Base-by-base conservation (phyloP, 495 filamentous ascomycete genomes). In the Bryoglossum gracile region DNA sequence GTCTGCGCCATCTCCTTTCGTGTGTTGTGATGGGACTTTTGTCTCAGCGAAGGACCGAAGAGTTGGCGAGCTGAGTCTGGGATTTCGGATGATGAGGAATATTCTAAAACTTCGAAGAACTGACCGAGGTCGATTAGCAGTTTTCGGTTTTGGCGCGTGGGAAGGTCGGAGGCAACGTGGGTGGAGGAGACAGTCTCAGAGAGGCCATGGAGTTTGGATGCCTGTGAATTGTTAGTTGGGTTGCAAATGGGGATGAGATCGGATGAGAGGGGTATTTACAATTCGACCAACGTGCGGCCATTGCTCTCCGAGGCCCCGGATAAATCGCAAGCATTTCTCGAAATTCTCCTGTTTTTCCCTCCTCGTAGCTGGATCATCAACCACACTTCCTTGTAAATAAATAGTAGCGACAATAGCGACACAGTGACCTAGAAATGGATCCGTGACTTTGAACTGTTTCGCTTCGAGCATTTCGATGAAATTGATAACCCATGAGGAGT, bases 41-140 rank as follows among this genome's bases (percentile, higher is more conserved):
- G 68, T n/a, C n/a, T n/a, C 2, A 74, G 43, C 0, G 68, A 68
- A 17, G 67, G 55, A 3, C 69, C 71, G 26, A 74, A 74, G 8
- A 73, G 57, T 13, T 64, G 62, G 4, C 63, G 52, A 24, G 65
- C 65, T 17, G 67, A 70, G 33, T 66, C 61, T 0, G 60, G 50
- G 19, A 53, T 18, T 26, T 72, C 68, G 46, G 66, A 70, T 39
- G 68, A 67, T 6, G 69, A 71, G 9, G 69, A 68, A 43, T 73
- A 74, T 58, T 74, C 71, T 0, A 74, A 59, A 23, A 74, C 68
- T 46, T 74, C 69, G 65, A 69, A 74, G 55, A 74, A 74, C 24
- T 65, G 65, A 1, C 69, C 72, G 0, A 74, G 62, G 34, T 74
- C 71, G 14, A 74, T 73, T 0, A 73, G 51, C 11, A 74, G 61